Percentiles rank a stretch among this genome's conserved stretches.
Conservation (phyloP, 192 early-diverging fungal species). For the Backusella tuberculispora region DNA sequence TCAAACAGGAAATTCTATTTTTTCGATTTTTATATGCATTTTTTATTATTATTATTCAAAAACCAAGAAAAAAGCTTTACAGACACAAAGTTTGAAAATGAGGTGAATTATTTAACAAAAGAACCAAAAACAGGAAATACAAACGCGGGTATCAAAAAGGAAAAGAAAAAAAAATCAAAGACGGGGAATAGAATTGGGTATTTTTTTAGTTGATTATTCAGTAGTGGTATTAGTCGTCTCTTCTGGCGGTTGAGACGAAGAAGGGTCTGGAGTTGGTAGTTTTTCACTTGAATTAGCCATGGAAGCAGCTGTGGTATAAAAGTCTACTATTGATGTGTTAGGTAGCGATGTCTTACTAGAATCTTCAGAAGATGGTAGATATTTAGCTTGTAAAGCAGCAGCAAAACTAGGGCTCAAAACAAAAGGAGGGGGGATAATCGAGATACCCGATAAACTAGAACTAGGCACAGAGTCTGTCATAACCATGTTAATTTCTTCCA, state of each 20-base stretch:
- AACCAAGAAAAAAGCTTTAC: conserved; percentile 14
- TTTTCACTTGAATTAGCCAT: not conserved
- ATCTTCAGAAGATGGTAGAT: conserved; percentile 19
- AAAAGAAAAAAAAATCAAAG: not conserved
- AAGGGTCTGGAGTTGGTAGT: not conserved
- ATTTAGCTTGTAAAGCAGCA: conserved; percentile 31
- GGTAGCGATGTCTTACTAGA: not conserved
- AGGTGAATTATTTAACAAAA: conserved; percentile 14
- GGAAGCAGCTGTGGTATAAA: not conserved
- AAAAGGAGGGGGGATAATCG: not conserved
- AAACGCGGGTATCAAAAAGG: conserved; percentile 3
- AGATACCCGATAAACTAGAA: conserved; percentile 20
- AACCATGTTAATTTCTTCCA: conserved; percentile 75
- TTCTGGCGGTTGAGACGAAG: not conserved
- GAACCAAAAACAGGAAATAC: conserved; percentile 11
- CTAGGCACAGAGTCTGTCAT: conserved; percentile 34
- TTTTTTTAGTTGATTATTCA: conserved; percentile 13
- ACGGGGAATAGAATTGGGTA: not conserved
- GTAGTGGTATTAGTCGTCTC: not conserved
- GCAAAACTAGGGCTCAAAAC: not conserved
- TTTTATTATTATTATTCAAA: conserved; percentile 9
- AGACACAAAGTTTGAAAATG: not conserved
- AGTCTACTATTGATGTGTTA: not conserved
- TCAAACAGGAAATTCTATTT: not conserved
- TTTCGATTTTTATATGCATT: not conserved